These are phyloP conservation scores for Ophiostoma populinum DNA, from an alignment of 2,329 filamentous ascomycete species.

Conservation along the genomic window DNA sequence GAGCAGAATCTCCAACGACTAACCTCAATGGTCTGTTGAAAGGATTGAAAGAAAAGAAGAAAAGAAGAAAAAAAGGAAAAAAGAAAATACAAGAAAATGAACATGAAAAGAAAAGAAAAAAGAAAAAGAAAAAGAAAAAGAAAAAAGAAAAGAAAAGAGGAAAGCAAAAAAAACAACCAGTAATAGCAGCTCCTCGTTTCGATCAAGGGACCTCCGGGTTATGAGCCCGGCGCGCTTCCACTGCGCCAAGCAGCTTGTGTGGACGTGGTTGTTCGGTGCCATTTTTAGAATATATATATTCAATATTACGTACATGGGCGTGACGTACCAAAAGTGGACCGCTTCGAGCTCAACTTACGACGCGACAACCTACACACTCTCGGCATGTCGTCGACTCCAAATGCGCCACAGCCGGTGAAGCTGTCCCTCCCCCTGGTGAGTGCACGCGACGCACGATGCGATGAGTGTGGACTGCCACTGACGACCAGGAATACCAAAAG, in stretches of 20 bases:
- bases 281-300: no score
- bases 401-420: conserved; percentile 54
- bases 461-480: neutral
- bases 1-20: no score
- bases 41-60: no score
- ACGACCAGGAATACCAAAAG: conserved; percentile 67
- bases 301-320: no score
- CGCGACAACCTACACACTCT: conserved; percentile 4
- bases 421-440: conserved; percentile 58
- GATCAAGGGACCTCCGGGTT: conserved; percentile 3
- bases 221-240: conserved; percentile 3
- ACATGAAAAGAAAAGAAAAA: neutral
- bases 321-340: no score
- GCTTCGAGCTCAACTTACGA: no score
- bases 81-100: neutral
- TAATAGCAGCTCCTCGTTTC: conserved; percentile 1
- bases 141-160: neutral
- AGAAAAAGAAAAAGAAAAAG: neutral
- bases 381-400: conserved; percentile 32
- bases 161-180: neutral
- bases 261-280: no score
- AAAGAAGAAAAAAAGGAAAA: no score
- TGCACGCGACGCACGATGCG: neutral
- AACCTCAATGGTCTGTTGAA: no score
- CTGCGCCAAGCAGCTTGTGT: conserved; percentile 1